Base-by-base conservation (phyloP, 805 yeast genomes). In the Wickerhamomyces bovis region DNA sequence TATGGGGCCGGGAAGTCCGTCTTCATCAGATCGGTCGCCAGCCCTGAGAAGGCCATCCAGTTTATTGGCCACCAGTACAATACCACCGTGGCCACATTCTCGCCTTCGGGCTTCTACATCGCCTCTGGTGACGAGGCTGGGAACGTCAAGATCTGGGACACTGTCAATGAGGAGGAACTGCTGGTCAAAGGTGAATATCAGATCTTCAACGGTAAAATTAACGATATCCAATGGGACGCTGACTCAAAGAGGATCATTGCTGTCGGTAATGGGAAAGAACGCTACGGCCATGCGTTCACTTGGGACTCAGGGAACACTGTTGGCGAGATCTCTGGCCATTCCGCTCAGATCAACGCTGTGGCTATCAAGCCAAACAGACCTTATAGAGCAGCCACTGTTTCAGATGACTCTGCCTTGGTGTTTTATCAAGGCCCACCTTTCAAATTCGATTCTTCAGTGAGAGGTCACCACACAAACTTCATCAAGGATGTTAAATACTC, bases 251-350 rank as follows among this genome's bases (percentile, higher is more conserved):
- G 99, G 55, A 70, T 94, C 44, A 87, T 94, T 60, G 96, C 96
- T 1, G 98, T 90, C 11, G 99, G 99, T 46, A 84, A 86, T 55
- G 99, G 98, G 43, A 84, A 84, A 54, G 97, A 89, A 56, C 77
- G 85, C 50, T 90, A 79, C 61, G 99, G 98, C 7, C 96, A 85
- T 55, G 89, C 95, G 53, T 88, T 92, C 64, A 80, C 96, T 8
- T 85, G 85, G 77, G 99, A 94, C 61, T 78, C 96, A 1, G 99
- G 99, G 50, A 94, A 94, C 66, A 80, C 97, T n/a, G 81, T 94
- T 39, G 99, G 99, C 46, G 98, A 94, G 62, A 83, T 92, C 57
- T 81, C 89, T 42, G 99, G 99, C 21, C 99, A 94, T 63, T 76
- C 92, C 16, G 82, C 88, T 22, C 79, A 77, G 41, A 80, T 92